Evolutionary conservation across 1,284 basidiomycete species (phyloP).

Genomic region (Trichosporon sp.): DNA sequence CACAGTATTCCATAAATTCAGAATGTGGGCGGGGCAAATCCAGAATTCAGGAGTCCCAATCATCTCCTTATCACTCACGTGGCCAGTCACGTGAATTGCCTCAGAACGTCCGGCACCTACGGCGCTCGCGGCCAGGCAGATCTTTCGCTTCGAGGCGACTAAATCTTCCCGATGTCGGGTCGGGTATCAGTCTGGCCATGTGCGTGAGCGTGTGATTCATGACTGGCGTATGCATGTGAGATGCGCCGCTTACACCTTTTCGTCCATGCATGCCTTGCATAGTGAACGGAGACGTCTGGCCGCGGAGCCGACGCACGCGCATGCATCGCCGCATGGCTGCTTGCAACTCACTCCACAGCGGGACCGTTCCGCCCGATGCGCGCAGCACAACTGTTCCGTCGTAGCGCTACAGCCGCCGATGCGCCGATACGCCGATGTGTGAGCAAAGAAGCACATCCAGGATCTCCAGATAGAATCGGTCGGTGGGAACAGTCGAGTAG

Average conservation of each 20-base stretch:
- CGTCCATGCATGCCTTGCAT: not conserved
- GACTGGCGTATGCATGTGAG: not conserved
- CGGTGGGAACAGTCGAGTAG: not conserved
- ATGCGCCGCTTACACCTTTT: not conserved
- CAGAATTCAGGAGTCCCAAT: not conserved
- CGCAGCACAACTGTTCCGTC: not conserved
- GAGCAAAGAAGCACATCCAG: too few species aligned
- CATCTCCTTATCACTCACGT: not conserved
- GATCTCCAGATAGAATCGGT: too few species aligned
- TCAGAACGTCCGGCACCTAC: not conserved
- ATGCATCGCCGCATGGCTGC: not conserved
- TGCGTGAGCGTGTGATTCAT: not conserved
- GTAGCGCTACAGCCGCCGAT: not conserved
- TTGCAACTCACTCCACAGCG: too few species aligned
- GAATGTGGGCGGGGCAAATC: too few species aligned
- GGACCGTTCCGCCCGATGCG: too few species aligned
- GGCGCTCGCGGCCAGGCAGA: too few species aligned
- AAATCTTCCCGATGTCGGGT: not conserved
- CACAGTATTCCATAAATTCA: too few species aligned
- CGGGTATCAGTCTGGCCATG: too few species aligned
- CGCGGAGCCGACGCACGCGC: not conserved
- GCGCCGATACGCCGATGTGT: not conserved
- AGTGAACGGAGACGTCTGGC: not conserved
- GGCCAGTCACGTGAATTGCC: not conserved
- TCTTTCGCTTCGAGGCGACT: too few species aligned